These are phyloP conservation scores for Tolypocladium nubicola DNA, from an alignment of 2,329 filamentous ascomycete genomes.

Conservation along the genomic window DNA sequence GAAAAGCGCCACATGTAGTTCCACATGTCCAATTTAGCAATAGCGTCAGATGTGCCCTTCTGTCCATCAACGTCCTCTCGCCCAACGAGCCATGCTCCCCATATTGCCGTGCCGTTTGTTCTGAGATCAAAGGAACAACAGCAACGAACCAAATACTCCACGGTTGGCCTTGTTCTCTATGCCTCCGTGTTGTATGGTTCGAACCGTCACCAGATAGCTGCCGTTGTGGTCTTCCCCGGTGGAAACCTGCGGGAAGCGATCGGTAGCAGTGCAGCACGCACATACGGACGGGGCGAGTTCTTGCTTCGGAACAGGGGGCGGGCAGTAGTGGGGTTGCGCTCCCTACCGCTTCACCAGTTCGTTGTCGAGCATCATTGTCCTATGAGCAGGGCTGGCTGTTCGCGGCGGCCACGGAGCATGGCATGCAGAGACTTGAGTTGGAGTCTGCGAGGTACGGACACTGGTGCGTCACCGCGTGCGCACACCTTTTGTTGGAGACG, in stretches of 20 bases:
- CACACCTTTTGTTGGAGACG: constrained; percentile 17
- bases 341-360: neutral
- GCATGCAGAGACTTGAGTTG: constrained; percentile 12
- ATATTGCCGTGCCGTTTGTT: neutral
- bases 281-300: too few species aligned
- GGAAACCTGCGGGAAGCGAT: neutral
- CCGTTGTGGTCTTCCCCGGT: neutral
- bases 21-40: neutral
- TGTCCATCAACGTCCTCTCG: neutral
- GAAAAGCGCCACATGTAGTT: neutral
- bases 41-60: neutral
- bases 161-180: neutral
- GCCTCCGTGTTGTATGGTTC: neutral
- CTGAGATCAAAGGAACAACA: neutral
- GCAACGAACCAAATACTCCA: neutral
- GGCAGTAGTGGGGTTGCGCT: neutral
- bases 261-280: neutral
- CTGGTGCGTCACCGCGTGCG: constrained; percentile 13
- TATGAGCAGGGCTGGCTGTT: constrained; percentile 14
- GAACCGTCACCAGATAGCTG: neutral
- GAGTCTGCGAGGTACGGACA: constrained; percentile 18
- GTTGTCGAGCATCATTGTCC: neutral
- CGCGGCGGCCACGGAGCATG: constrained; percentile 12
- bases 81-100: neutral
- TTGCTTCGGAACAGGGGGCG: neutral